Conservation (phyloP, 495 filamentous ascomycete species). For the Penicillium crystallinum region DNA sequence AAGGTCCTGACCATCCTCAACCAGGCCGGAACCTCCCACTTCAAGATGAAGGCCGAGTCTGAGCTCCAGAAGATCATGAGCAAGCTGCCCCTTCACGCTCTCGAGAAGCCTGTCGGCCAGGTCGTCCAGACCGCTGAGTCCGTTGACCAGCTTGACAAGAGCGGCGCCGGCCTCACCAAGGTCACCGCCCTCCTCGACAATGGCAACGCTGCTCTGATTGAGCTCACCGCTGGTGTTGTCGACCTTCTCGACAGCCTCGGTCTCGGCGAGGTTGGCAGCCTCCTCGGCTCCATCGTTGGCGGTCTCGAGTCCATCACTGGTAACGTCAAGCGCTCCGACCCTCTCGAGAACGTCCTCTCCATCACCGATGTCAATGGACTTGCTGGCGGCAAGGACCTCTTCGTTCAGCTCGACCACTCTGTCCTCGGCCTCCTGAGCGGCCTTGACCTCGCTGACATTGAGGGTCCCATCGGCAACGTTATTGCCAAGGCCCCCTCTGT, state of each 20-base stretch:
- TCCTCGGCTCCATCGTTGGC: constrained; percentile 17
- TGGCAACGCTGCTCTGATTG: constrained; percentile 16
- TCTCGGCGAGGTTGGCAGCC: constrained; percentile 66
- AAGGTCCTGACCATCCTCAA: constrained; percentile 18
- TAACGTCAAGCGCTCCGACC: constrained; percentile 10
- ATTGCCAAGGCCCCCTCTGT: constrained; percentile 10
- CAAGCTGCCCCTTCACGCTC: constrained; percentile 10
- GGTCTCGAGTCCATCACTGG: constrained; percentile 1
- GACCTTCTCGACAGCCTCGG: constrained; percentile 43
- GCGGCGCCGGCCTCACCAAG: constrained; percentile 2
- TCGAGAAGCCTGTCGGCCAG: constrained; percentile 13
- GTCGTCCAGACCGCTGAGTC: constrained; percentile 16
- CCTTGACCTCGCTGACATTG: constrained; percentile 13
- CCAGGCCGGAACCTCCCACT: constrained; percentile 9
- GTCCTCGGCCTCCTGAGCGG: constrained; percentile 11
- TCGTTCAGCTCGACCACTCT: constrained; percentile 12
- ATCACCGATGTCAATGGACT: constrained; percentile 13
- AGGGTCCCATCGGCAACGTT: constrained; percentile 17
- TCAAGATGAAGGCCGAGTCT: constrained; percentile 17
- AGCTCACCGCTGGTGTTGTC: constrained; percentile 16
- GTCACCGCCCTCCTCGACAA: constrained; percentile 12
- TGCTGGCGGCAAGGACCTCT: constrained; percentile 7
- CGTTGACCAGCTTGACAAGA: constrained; percentile 4
- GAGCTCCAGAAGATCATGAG: constrained; percentile 13
- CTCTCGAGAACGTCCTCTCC: constrained; percentile 10